Percentiles rank a stretch among this genome's conserved stretches.
phyloP scores from a whole-genome alignment of 2,329 filamentous ascomycete genomes.

The Cladosporium sp. region DNA sequence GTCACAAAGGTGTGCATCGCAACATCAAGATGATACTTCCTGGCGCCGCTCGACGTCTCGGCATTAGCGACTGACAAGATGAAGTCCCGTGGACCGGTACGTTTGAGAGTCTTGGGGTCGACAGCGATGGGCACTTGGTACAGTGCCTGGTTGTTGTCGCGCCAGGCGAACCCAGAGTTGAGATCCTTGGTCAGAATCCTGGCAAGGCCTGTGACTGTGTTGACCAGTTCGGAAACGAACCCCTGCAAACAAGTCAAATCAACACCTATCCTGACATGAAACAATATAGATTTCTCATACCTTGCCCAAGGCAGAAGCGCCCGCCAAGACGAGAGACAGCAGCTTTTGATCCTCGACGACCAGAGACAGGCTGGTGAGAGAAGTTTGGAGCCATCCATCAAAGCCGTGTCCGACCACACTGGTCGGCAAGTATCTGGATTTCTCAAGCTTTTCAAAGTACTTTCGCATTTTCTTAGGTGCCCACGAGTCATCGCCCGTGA shows the following conservation, averaged over 20 bases:
- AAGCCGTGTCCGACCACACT: constrained; percentile 49
- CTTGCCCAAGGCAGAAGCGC: constrained; percentile 43
- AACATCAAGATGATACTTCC: constrained; percentile 48
- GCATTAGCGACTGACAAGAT: constrained; percentile 26
- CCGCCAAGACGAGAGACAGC: constrained; percentile 43
- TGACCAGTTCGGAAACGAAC: constrained; percentile 33
- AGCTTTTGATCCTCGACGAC: constrained; percentile 29
- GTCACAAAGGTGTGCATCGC: constrained; percentile 61
- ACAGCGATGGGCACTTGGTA: constrained; percentile 18
- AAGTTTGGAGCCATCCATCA: constrained; percentile 35
- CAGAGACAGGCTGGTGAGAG: constrained; percentile 38
- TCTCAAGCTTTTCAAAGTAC: constrained; percentile 52
- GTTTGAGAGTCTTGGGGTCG: constrained; percentile 15
- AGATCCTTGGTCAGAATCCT: constrained; percentile 48
- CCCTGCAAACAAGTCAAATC: background rate
- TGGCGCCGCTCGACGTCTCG: constrained; percentile 15
- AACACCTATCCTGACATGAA: constrained; percentile 1
- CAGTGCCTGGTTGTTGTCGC: constrained; percentile 11
- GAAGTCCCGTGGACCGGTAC: constrained; percentile 21
- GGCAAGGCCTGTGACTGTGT: constrained; percentile 42
- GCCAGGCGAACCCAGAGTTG: constrained; percentile 14
- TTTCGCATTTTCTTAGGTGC: constrained; percentile 53
- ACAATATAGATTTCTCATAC: background rate
- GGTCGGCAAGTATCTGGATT: constrained; percentile 14
- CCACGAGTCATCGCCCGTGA: constrained; percentile 61